phyloP scores from a whole-genome alignment of 148 eudicot genomes.

The Fagopyrum homotropicum region DNA sequence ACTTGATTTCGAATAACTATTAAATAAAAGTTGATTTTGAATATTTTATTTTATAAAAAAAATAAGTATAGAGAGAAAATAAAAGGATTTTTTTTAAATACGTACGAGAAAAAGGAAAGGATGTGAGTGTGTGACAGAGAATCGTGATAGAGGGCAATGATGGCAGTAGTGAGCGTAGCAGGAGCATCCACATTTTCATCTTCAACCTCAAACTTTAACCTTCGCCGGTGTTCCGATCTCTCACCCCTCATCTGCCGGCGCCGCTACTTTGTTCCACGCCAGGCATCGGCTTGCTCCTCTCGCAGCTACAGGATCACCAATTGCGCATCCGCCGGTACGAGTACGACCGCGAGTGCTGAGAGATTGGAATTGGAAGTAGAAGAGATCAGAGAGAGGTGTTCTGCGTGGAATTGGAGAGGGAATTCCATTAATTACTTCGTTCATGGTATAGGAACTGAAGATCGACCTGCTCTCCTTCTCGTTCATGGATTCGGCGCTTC shows the following conservation, averaged over 20 bases:
- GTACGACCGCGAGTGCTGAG: constrained; percentile 1
- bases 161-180: neutral
- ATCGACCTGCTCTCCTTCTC: constrained; percentile 55
- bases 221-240: neutral
- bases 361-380: constrained; percentile 32
- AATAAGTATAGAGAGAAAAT: no score
- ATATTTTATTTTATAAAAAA: no score
- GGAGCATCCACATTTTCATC: neutral
- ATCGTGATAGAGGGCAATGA: constrained; percentile 4
- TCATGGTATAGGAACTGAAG: constrained; percentile 15
- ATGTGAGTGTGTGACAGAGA: neutral
- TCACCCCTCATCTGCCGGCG: neutral
- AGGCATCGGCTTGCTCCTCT: neutral
- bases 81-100: no score
- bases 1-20: no score
- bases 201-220: neutral
- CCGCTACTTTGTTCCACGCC: neutral
- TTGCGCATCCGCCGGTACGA: neutral
- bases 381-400: constrained; percentile 45
- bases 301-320: neutral
- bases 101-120: neutral
- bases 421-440: constrained; percentile 52
- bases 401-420: constrained; percentile 70
- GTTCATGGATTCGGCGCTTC: constrained; percentile 99
- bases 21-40: no score